Evolutionary conservation across 768 basidiomycete species (phyloP).

Genomic region (Kwoniella dejecticola): DNA sequence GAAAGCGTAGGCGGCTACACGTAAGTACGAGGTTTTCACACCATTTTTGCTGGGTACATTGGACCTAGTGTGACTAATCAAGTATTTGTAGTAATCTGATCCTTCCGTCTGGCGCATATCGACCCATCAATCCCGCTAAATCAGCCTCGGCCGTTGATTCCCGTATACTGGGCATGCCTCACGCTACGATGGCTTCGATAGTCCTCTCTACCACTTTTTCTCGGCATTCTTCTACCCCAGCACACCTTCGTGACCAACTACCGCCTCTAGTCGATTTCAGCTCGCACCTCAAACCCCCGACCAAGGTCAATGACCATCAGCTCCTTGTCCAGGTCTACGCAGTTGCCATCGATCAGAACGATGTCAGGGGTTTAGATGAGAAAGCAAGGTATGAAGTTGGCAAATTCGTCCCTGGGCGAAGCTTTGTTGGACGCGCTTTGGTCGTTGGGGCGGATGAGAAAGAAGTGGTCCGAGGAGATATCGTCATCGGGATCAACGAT

Average conservation of each 20-base stretch:
- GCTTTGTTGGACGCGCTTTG: conserved; percentile 79
- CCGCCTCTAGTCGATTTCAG: conserved; percentile 64
- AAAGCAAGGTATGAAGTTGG: conserved; percentile 49
- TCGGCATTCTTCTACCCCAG: conserved; percentile 43
- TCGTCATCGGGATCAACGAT: conserved; percentile 80
- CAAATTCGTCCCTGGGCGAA: conserved; percentile 82
- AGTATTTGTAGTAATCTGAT: conserved; percentile 58
- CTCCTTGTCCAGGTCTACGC: conserved; percentile 87
- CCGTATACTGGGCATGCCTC: conserved; percentile 73
- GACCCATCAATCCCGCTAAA: conserved; percentile 55
- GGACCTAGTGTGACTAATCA: too few species aligned
- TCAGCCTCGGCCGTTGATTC: conserved; percentile 66
- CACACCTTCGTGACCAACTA: conserved; percentile 50
- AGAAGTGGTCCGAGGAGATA: conserved; percentile 74
- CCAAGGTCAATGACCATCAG: conserved; percentile 67
- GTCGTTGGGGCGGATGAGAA: conserved; percentile 80
- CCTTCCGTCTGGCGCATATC: conserved; percentile 60
- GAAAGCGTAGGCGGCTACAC: conserved; percentile 47
- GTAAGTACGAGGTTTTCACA: conserved; percentile 27
- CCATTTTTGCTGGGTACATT: too few species aligned
- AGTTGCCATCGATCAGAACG: conserved; percentile 77
- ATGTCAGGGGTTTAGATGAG: conserved; percentile 62
- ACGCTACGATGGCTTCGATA: conserved; percentile 85
- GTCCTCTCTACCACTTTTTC: conserved; percentile 32
- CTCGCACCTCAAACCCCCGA: conserved; percentile 71